Evolutionary conservation across 768 basidiomycete species (phyloP).

Genomic region (Lactifluus subvellereus): DNA sequence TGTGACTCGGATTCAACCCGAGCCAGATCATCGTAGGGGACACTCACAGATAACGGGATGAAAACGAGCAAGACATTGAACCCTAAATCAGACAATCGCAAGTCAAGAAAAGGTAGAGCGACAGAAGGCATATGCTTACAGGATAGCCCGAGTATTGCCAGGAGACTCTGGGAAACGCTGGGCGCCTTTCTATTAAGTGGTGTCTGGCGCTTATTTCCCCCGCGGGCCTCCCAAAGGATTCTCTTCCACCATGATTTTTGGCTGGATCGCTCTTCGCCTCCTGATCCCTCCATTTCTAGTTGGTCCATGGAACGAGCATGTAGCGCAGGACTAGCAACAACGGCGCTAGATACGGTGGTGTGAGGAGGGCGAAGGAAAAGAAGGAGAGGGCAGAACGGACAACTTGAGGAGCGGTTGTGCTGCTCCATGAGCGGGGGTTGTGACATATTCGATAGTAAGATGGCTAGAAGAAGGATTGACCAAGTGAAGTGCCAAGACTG

Average conservation of each 20-base stretch:
- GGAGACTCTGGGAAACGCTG: slow-evolving; percentile 40
- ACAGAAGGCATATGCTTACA: slow-evolving; percentile 37
- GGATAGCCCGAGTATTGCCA: slow-evolving; percentile 49
- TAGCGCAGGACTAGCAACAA: too few relatives aligned
- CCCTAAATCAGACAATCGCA: slow-evolving; percentile 36
- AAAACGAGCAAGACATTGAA: slow-evolving; percentile 65
- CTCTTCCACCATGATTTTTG: background rate
- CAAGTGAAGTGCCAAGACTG: too few relatives aligned
- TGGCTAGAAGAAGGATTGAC: too few relatives aligned
- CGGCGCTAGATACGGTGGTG: background rate
- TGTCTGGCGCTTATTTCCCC: slow-evolving; percentile 17
- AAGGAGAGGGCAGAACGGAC: background rate
- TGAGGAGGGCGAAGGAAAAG: background rate
- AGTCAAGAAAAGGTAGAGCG: background rate
- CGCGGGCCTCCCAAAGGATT: background rate
- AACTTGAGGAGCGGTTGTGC: too few relatives aligned
- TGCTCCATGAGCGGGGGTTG: background rate
- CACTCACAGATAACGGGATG: slow-evolving; percentile 62
- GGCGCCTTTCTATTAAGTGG: slow-evolving; percentile 41
- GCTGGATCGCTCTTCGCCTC: background rate
- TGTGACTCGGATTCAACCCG: background rate
- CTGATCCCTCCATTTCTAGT: too few relatives aligned
- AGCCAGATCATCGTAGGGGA: background rate
- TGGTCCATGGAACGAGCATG: too few relatives aligned
- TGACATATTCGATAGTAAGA: too few relatives aligned